Base-by-base conservation (phyloP, 192 early-diverging fungal species). In the Mortierella antarctica region DNA sequence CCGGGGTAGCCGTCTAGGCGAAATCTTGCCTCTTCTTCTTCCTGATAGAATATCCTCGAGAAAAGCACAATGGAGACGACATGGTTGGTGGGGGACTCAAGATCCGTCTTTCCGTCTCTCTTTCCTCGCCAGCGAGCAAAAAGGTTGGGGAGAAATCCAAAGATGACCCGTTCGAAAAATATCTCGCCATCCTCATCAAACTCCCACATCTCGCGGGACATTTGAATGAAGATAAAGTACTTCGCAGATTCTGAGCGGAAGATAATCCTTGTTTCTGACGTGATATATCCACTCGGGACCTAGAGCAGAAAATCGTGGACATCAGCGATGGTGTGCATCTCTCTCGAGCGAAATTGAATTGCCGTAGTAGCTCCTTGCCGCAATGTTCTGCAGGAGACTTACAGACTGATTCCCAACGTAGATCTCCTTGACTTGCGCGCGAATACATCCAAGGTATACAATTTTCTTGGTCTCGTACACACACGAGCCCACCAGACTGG, bases 171-270 rank as follows among this genome's bases (percentile, higher is more conserved):
- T 83, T 97, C 97, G 85, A 95, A 97, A 80, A 92, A 96, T 23
- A 99, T 83, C 76, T 98, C 95, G 9, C 97, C 96, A 73, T 99
- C 97, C 71, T 98, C 97, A 62, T 96, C 96, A 88, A 97, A 98
- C 48, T 96, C 92, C 94, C 94, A 97, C 96, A 98, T 99, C 85
- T 99, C 97, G 55, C 90, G 89, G 42, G 92, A 94, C 95, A 99
- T 95, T 85, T 99, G 97, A 20, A 99, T 91, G 77, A 97, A 96
- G 15, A 99, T 89, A 74, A 96, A 97, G 59, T 93, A 95, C 66
- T 97, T 95, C 12, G 96, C 96, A 0, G 96, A 96, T 68, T 95
- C 95, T 12, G 97, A 98, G 14, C 97, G 88, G 64, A 96, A 98
- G 13, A 98, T 95, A 39, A 91, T 83, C 82, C 92, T 91, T 10